Base-by-base conservation (phyloP, 352 stramenopile species). In the Phytopythium cucurbitacearum region DNA sequence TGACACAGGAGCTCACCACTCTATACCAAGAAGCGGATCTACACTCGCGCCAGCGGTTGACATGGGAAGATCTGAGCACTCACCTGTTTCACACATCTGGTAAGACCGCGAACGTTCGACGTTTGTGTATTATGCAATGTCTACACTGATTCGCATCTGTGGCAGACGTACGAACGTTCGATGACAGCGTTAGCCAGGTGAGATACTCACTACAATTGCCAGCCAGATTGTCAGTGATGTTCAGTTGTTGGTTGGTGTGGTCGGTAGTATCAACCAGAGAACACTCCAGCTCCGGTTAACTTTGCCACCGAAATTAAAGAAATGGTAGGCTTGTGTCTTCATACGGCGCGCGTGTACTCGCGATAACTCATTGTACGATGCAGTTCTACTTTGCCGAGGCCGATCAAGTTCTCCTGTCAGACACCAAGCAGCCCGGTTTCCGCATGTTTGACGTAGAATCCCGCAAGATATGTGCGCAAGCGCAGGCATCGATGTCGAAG, bases 21-120 rank as follows among this genome's bases (percentile, higher is more conserved):
- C 35, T 84, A 8, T 84, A 80, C 35, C 60, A 39, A 7, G 63
- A 72, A 60, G 62, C 71, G 10, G 70, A 87, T 64, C 11, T 82
- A 6, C 57, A 67, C 9, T 57, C 59, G 2, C 40, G 51, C 32
- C 64, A 60, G 2, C 40, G 54, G 4, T 50, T 84, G 10, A 75
- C 57, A 1, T 87, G 73, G 73, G 60, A 63, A 3, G 62, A 73
- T n/a, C 78, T 87, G 40, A 73, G 65, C 52, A 62, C 51, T 5
- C 73, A 73, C n/a, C 60, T 82, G 35, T 67, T 69, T 6, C 71
- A 76, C 21, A 56, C 62, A 5, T 59, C 60, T 51, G 72, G 72
- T 84, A 52, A 13, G 49, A 54, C 13, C 33, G 11, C n/a, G 10
- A 47, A 41, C 38, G 8, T 1, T 34, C 35, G 41, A 33, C 5